Base-by-base conservation (phyloP, 495 filamentous ascomycete genomes). In the Lasiosphaeria ovina region DNA sequence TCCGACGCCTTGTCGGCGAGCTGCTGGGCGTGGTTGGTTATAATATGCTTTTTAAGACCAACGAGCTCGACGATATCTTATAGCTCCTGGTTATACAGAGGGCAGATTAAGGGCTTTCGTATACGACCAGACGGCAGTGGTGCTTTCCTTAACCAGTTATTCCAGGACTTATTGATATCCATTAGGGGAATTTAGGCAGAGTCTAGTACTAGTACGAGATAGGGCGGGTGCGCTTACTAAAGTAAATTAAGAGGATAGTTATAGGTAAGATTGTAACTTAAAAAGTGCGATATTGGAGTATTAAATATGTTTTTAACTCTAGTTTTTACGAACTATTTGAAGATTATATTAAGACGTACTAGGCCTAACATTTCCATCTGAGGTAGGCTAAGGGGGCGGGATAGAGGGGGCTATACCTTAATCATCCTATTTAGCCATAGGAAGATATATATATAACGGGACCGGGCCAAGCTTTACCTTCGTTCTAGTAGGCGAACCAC, bases 1-100 rank as follows among this genome's bases (percentile, higher is more conserved):
- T 61, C 61, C 11, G 58, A 32, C 34, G 42, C 7, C 31, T 52
- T 57, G 31, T 65, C 55, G 14, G 36, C 49, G 44, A 64, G 45
- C 11, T 6, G 3, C 1, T 36, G 17, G 24, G 57, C 1, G 32
- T 63, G 61, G 9, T 17, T 34, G 1, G 17, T 42, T 45, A 24
- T 11, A 16, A 59, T 1, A 17, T 60, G 61, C 9, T 36, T 57
- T 51, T 61, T 24, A 35, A 51, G 55, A 17, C 7, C 55, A 2
- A 12, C 55, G 55, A 40, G 34, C 16, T 58, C 47, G 55, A 35
- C 9, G 47, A 42, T 45, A 51, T 40, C 34, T 38, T 58, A 33
- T 3, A 58, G 4, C 16, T 40, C 32, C 17, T 50, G 32, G 14
- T 38, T 3, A 24, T 45, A 58, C 31, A 51, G 10, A 31, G 44